Conservation (phyloP, 148 eudicot species). For the Amaranthus palmeri region DNA sequence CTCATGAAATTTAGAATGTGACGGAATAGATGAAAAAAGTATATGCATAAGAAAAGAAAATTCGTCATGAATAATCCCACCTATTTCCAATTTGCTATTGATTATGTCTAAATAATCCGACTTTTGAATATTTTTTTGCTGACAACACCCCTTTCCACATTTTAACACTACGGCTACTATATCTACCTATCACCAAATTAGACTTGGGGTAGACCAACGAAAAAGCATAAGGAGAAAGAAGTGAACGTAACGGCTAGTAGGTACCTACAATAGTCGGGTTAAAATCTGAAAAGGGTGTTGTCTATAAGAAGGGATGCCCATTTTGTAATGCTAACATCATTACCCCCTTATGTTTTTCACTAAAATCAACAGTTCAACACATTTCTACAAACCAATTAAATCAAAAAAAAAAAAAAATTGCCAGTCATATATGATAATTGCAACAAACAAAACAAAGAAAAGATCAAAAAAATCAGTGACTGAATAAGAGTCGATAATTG, state of each 20-base stretch:
- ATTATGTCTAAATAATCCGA: no score
- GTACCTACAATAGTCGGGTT: no score
- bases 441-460: not conserved
- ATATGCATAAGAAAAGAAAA: no score
- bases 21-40: no score
- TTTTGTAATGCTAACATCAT: slow-evolving; percentile 4
- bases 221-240: not conserved
- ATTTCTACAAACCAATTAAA: slow-evolving; percentile 7
- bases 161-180: not conserved
- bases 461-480: not conserved
- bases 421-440: not conserved
- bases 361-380: not conserved
- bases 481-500: not conserved
- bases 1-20: no score
- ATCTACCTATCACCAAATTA: not conserved
- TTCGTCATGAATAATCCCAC: no score
- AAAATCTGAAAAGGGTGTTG: not conserved
- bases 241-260: no score
- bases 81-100: no score
- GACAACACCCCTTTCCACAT: no score
- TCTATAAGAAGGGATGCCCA: slow-evolving; percentile 1
- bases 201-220: not conserved
- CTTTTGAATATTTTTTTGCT: no score
- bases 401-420: slow-evolving; percentile 1
- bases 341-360: slow-evolving; percentile 4